Percentiles rank a stretch among this genome's conserved stretches.
phyloP scores from a whole-genome alignment of 2,329 filamentous ascomycete species.

The Sporothrix curviconia region DNA sequence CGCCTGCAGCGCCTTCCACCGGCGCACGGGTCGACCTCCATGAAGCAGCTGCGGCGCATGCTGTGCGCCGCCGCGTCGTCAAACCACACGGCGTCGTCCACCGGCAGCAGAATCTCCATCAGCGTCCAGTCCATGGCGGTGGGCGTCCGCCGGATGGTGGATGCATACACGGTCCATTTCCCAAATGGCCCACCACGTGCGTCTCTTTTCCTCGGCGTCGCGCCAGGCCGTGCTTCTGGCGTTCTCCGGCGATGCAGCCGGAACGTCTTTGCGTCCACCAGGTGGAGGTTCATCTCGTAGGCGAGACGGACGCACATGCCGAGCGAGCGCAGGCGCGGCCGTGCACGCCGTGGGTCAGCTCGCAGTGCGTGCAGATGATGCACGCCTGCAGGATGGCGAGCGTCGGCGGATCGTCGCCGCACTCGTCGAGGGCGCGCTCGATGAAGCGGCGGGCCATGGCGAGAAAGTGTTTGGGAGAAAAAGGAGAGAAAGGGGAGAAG shows the following conservation, averaged over 20 bases:
- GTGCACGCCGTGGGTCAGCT: constrained; percentile 1
- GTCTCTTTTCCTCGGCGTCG: constrained; percentile 4
- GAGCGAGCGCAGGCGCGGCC: constrained; percentile 9
- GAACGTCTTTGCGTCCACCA: background rate
- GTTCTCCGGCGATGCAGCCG: background rate
- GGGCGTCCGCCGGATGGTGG: constrained; percentile 7
- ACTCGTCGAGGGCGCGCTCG: background rate
- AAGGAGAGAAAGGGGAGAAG: background rate
- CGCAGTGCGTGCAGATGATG: constrained; percentile 10
- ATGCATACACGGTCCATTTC: constrained; percentile 13
- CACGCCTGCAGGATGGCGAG: constrained; percentile 6
- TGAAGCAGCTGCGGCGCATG: background rate
- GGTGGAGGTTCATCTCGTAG: constrained; percentile 11
- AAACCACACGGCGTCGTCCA: constrained; percentile 8
- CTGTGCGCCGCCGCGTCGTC: background rate
- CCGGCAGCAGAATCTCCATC: constrained; percentile 10
- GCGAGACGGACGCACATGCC: constrained; percentile 8
- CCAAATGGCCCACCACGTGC: constrained; percentile 8
- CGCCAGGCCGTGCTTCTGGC: background rate
- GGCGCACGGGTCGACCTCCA: constrained; percentile 6
- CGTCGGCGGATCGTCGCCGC: constrained; percentile 10
- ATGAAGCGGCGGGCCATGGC: constrained; percentile 2
- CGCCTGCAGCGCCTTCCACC: constrained; percentile 7
- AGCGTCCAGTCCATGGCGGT: constrained; percentile 9
- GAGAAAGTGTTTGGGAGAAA: background rate